Conservation (phyloP, 169 alveolate genomes). For the Cryptosporidium meleagridis region DNA sequence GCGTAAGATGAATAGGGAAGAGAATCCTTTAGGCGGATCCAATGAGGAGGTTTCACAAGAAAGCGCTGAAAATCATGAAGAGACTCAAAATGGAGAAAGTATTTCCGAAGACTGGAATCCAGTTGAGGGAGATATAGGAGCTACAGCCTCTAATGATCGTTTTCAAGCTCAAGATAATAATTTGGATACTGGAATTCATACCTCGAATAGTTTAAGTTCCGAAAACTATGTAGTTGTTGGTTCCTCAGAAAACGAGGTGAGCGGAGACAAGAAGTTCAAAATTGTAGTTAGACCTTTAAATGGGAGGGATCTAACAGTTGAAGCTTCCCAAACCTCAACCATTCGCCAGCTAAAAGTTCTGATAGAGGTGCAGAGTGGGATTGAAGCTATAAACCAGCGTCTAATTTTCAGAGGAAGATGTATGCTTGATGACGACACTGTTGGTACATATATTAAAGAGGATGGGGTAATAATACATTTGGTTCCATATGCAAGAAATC, state of each 20-base stretch:
- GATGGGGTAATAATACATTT: conserved; percentile 52
- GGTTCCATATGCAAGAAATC: conserved; percentile 56
- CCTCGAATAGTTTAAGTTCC: conserved; percentile 2
- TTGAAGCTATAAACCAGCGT: conserved; percentile 59
- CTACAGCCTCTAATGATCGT: neutral
- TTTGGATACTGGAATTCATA: neutral
- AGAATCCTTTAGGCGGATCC: conserved; percentile 7
- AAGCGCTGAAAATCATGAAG: neutral
- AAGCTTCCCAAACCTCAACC: conserved; percentile 24
- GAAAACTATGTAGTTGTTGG: conserved; percentile 9
- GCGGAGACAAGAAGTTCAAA: neutral
- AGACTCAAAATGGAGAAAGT: neutral
- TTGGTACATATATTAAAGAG: conserved; percentile 31
- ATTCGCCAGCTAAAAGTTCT: conserved; percentile 56
- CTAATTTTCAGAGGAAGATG: conserved; percentile 71
- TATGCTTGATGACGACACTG: conserved; percentile 61
- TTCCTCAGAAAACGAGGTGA: conserved; percentile 9
- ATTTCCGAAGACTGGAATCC: neutral
- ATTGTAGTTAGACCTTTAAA: conserved; percentile 50
- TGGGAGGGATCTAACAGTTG: conserved; percentile 56
- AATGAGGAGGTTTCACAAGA: neutral
- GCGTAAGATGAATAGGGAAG: conserved; percentile 55
- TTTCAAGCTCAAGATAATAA: neutral
- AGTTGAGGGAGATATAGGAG: neutral
- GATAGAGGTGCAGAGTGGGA: conserved; percentile 67